These are phyloP conservation scores for Theobroma grandiflorum DNA, from an alignment of 441 rosid genomes.

Conservation along the genomic window DNA sequence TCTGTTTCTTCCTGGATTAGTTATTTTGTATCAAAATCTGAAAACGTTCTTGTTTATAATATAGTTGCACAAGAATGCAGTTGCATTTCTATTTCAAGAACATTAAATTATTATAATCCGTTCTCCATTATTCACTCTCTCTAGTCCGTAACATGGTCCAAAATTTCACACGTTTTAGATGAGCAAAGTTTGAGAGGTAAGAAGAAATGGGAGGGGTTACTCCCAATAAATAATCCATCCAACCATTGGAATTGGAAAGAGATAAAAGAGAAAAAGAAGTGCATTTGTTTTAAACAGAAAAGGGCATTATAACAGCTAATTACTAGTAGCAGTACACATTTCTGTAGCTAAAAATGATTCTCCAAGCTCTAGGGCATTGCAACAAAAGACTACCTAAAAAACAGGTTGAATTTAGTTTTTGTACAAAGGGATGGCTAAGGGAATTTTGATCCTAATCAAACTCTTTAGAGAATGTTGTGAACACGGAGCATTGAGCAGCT, in stretches of 20 bases:
- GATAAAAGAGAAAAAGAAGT: background rate
- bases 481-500: constrained; percentile 1
- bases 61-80: background rate
- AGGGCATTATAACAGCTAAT: background rate
- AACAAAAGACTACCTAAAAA: background rate
- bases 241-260: no score
- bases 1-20: background rate
- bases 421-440: background rate
- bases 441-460: background rate
- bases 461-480: background rate
- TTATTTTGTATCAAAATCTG: background rate
- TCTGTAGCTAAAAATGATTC: background rate
- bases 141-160: background rate
- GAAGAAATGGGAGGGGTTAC: no score
- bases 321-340: background rate
- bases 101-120: background rate
- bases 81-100: background rate
- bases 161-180: background rate
- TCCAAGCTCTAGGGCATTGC: background rate
- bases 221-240: no score
- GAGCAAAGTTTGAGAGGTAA: background rate
- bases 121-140: background rate
- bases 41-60: background rate
- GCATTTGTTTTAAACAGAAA: background rate
- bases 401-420: background rate